These are phyloP conservation scores for Sorghum bicolor DNA, from an alignment of 176 grass and related monocot genomes.

Conservation along the genomic window Sorghum_bicolor_NCBIv3 NC_012871.2:72440501-72441000, in stretches of 20 bases:
- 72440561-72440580: slow-evolving; percentile 1
- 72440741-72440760: not conserved
- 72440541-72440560: not conserved
- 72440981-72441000: too few species aligned
- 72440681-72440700: not conserved
- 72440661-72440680: not conserved
- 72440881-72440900: too few species aligned
- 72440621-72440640: not conserved
- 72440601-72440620: not conserved
- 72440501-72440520: slow-evolving; percentile 27
- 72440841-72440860: not conserved
- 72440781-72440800: not conserved
- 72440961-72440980: too few species aligned
- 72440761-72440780: not conserved
- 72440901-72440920: not conserved
- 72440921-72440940: not conserved
- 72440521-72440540: not conserved
- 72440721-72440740: not conserved
- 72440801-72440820: not conserved
- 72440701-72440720: not conserved
- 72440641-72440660: not conserved
- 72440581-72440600: slow-evolving; percentile 16
- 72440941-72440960: not conserved
- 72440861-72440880: not conserved
- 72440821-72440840: not conserved